Percentiles rank a stretch among this genome's conserved stretches.
phyloP scores from a whole-genome alignment of 192 early-diverging fungal genomes.

The Coemansia sp. region DNA sequence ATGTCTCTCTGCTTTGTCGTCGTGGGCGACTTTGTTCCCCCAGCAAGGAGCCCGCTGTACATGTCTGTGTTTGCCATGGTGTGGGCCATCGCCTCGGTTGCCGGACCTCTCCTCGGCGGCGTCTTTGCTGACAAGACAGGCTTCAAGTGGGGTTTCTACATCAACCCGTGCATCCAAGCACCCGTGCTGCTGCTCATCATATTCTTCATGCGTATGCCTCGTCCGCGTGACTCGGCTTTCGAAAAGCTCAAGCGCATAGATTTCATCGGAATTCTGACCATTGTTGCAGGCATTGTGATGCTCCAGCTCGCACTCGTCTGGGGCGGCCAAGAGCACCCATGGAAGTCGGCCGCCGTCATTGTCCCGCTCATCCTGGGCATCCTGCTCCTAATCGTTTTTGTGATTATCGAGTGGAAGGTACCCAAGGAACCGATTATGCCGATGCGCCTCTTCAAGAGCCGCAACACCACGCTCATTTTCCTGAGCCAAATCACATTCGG shows the following conservation, averaged over 20 bases:
- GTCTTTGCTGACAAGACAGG: slow-evolving; percentile 58
- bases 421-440: slow-evolving; percentile 68
- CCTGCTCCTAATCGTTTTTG: slow-evolving; percentile 49
- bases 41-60: slow-evolving; percentile 61
- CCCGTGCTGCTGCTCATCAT: slow-evolving; percentile 49
- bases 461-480: slow-evolving; percentile 34
- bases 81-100: slow-evolving; percentile 60
- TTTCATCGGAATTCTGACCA: slow-evolving; percentile 58
- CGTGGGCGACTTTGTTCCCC: slow-evolving; percentile 64
- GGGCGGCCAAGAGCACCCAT: slow-evolving; percentile 65
- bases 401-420: slow-evolving; percentile 61
- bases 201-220: slow-evolving; percentile 45
- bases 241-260: slow-evolving; percentile 68
- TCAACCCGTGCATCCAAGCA: slow-evolving; percentile 52
- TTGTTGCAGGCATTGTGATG: slow-evolving; percentile 61
- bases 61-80: slow-evolving; percentile 57
- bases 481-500: slow-evolving; percentile 33
- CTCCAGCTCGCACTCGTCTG: slow-evolving; percentile 72
- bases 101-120: slow-evolving; percentile 62
- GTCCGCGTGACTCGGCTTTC: slow-evolving; percentile 22
- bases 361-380: slow-evolving; percentile 37
- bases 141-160: slow-evolving; percentile 62
- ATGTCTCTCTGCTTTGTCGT: slow-evolving; percentile 64
- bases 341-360: slow-evolving; percentile 57
- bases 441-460: slow-evolving; percentile 57